Evolutionary conservation across 2,329 filamentous ascomycete genomes (phyloP), one percentile per base, ranked within the genome.

Genomic region (Diplodia mutila): DNA sequence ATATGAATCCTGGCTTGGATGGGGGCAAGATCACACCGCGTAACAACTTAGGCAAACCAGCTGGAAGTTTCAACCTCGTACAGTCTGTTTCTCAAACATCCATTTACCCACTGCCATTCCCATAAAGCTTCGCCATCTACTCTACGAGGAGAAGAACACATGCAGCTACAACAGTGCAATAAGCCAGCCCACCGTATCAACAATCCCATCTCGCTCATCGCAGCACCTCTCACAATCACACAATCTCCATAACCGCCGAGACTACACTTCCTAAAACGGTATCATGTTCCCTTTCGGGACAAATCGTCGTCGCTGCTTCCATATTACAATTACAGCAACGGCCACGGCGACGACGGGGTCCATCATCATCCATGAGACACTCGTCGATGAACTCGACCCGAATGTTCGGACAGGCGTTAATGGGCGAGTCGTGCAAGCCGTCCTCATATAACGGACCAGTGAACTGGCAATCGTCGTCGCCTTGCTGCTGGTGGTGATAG

Each of bases 1-100:
- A 8, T 9, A n/a, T 42, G 1, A n/a, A n/a, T 7, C 14, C 18
- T 7, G 18, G 39, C 18, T 42, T 7, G 12, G 4, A 18, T 18
- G 39, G 18, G 18, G 18, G 18, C 18, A n/a, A 18, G 1, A 18
- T 42, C 37, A 42, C 14, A 42, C 6, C 6, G 6, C 5, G 16
- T 42, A 42, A 18, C 8, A n/a, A 2, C 8, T 18, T n/a, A 1
- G 3, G 1, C 18, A 3, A 3, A 16, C 5, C 0, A n/a, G 0
- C 5, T 8, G 18, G 16, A 18, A n/a, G 18, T 16, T 6, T n/a
- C 16, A 4, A n/a, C 18, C 16, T 5, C 6, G 16, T 6, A 8
- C 18, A 6, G 18, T 5, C 18, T 9, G 18, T 42, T 42, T 18
- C 39, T 8, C 18, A 8, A n/a, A 42, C 16, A 7, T 16, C 18